Conservation (phyloP, 108 stramenopile species). For the Schizochytrium sp. region DNA sequence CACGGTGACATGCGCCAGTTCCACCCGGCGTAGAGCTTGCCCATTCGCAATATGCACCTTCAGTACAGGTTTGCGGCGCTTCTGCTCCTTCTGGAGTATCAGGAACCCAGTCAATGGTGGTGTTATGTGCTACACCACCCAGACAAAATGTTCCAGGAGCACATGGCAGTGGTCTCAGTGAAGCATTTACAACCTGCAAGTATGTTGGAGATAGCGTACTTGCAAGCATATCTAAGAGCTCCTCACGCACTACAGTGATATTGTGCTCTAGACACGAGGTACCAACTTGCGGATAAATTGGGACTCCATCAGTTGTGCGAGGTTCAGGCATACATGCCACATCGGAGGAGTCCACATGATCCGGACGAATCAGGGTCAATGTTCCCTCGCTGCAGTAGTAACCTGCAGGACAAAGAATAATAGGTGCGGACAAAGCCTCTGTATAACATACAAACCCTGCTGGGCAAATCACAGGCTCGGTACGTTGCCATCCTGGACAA, state of each 20-base stretch:
- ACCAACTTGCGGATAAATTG: neutral
- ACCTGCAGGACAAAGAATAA: slow-evolving; percentile 83
- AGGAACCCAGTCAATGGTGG: slow-evolving; percentile 78
- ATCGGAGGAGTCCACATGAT: slow-evolving; percentile 10
- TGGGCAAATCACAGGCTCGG: slow-evolving; percentile 78
- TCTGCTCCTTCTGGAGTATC: slow-evolving; percentile 72
- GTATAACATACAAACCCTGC: slow-evolving; percentile 85
- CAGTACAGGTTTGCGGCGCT: slow-evolving; percentile 82
- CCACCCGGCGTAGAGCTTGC: slow-evolving; percentile 79
- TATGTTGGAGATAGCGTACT: slow-evolving; percentile 2
- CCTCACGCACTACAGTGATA: neutral
- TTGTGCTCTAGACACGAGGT: slow-evolving; percentile 21
- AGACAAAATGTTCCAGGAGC: slow-evolving; percentile 82
- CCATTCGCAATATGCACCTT: slow-evolving; percentile 82
- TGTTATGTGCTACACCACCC: slow-evolving; percentile 83
- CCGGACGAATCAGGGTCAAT: slow-evolving; percentile 71
- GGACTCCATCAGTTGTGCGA: neutral
- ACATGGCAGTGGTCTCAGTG: slow-evolving; percentile 77
- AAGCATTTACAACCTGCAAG: neutral
- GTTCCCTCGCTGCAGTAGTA: slow-evolving; percentile 83
- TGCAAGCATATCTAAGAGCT: slow-evolving; percentile 35
- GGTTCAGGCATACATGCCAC: slow-evolving; percentile 54
- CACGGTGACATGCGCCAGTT: slow-evolving; percentile 79
- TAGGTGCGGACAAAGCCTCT: slow-evolving; percentile 79
- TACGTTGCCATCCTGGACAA: slow-evolving; percentile 80